phyloP scores from a whole-genome alignment of 805 yeast genomes.

The Candida chilensis region DNA sequence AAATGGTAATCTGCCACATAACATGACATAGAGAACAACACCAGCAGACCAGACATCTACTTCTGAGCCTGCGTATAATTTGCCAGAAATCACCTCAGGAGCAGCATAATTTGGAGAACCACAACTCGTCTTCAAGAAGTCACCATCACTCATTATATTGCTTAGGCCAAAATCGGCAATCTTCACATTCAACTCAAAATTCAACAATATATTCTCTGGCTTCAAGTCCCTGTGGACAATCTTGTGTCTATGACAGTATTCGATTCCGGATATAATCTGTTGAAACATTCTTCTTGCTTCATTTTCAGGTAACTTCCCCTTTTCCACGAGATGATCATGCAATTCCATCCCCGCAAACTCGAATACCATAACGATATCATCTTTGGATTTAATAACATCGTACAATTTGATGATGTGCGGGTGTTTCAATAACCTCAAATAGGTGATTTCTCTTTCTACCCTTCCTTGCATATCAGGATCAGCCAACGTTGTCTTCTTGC shows the following conservation, averaged over 20 bases:
- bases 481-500: conserved; percentile 18
- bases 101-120: too few relatives aligned
- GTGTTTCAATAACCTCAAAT: conserved; percentile 17
- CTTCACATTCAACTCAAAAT: conserved; percentile 17
- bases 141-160: conserved; percentile 21
- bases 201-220: conserved; percentile 19
- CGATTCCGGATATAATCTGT: conserved; percentile 19
- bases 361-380: conserved; percentile 20
- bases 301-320: conserved; percentile 18
- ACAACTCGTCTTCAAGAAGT: conserved; percentile 18
- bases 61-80: conserved; percentile 20
- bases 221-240: too few relatives aligned
- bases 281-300: conserved; percentile 19
- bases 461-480: conserved; percentile 20
- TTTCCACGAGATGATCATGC: conserved; percentile 18
- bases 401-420: conserved; percentile 20
- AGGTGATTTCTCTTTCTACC: conserved; percentile 17
- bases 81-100: conserved; percentile 19
- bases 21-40: conserved; percentile 18
- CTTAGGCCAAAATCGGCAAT: conserved; percentile 20
- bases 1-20: conserved; percentile 18
- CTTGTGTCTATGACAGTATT: conserved; percentile 20
- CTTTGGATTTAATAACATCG: conserved; percentile 19
- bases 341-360: conserved; percentile 19
- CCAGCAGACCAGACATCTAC: conserved; percentile 21